Evolutionary conservation across 148 eudicot genomes (phyloP).

Genomic region (Silene latifolia): DNA sequence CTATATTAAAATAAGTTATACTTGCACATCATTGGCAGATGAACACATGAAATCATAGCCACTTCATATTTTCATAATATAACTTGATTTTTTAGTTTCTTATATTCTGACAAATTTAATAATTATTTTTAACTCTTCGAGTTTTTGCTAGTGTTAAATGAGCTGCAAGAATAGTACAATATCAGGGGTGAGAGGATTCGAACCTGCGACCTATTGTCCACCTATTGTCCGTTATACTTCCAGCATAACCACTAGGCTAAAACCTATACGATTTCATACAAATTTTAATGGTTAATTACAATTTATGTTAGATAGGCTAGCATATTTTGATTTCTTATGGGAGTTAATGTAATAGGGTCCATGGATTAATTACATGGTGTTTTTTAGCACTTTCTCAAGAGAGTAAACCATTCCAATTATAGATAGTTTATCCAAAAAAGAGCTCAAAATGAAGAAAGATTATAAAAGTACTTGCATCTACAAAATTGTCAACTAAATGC

Average conservation of each 20-base stretch:
- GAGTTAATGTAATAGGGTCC: slow-evolving; percentile 26
- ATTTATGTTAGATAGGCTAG: too few species aligned
- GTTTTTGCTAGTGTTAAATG: too few species aligned
- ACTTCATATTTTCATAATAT: not conserved
- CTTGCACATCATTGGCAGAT: not conserved
- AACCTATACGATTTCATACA: not conserved
- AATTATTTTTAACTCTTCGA: too few species aligned
- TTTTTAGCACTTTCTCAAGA: slow-evolving; percentile 3
- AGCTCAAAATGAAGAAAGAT: slow-evolving; percentile 1
- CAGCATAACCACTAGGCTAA: too few species aligned
- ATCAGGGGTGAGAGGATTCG: too few species aligned
- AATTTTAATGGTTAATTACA: not conserved
- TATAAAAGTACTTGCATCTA: slow-evolving; percentile 7
- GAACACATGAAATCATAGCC: not conserved
- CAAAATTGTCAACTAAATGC: slow-evolving; percentile 21
- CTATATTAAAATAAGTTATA: too few species aligned
- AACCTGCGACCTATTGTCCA: too few species aligned
- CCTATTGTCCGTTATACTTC: too few species aligned
- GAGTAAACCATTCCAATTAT: slow-evolving; percentile 11
- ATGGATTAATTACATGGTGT: slow-evolving; percentile 11
- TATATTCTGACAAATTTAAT: too few species aligned
- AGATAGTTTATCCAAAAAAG: slow-evolving; percentile 17
- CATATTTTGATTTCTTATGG: not conserved
- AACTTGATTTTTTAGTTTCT: not conserved
- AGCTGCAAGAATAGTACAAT: too few species aligned